These are phyloP conservation scores for Penicillium desertorum DNA, from an alignment of 495 filamentous ascomycete genomes.

Conservation along the genomic window DNA sequence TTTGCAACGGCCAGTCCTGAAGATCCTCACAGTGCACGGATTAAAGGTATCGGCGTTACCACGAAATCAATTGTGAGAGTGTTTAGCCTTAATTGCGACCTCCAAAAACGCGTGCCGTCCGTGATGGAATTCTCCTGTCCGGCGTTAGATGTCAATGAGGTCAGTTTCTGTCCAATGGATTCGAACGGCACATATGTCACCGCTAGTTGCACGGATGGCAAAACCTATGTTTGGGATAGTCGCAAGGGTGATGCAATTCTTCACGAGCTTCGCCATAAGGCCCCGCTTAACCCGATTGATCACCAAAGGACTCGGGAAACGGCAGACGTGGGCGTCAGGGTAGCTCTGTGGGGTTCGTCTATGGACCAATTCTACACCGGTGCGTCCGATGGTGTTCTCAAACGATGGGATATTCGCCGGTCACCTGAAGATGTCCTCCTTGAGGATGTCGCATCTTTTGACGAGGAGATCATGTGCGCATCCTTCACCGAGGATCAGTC, in stretches of 20 bases:
- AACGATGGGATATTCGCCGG: conserved; percentile 76
- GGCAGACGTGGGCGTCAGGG: conserved; percentile 78
- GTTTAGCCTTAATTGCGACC: conserved; percentile 39
- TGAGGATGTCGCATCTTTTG: conserved; percentile 52
- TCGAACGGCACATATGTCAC: conserved; percentile 59
- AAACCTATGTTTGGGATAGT: conserved; percentile 82
- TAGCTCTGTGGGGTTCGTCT: conserved; percentile 73
- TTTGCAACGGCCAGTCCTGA: conserved; percentile 65
- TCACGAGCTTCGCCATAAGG: conserved; percentile 67
- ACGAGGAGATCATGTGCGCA: conserved; percentile 57
- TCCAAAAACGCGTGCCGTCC: conserved; percentile 26
- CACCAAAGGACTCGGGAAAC: conserved; percentile 57
- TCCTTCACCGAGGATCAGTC: conserved; percentile 71
- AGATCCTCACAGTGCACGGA: conserved; percentile 17
- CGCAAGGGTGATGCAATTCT: conserved; percentile 57
- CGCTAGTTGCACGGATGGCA: conserved; percentile 81
- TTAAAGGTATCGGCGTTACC: conserved; percentile 37
- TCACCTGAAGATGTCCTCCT: conserved; percentile 61
- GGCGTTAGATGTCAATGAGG: conserved; percentile 84
- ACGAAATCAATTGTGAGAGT: conserved; percentile 53
- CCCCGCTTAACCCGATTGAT: conserved; percentile 61
- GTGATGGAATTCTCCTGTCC: conserved; percentile 61
- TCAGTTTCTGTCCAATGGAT: conserved; percentile 53
- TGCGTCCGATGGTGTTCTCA: conserved; percentile 82
- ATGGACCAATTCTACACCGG: conserved; percentile 81